phyloP scores from a whole-genome alignment of 345 rosid species.

The Eucalyptus cloeziana region DNA sequence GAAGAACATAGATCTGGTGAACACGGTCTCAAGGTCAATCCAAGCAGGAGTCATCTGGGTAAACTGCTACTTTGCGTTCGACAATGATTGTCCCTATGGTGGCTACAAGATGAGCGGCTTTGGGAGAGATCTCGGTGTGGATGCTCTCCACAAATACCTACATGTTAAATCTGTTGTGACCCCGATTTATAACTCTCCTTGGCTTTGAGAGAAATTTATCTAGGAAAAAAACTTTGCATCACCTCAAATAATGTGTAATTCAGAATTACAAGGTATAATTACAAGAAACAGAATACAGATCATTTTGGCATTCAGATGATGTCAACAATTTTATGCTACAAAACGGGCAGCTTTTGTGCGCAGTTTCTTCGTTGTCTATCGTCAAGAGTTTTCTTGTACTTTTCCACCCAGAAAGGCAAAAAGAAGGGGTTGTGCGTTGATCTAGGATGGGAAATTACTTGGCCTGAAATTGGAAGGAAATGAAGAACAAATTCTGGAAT shows the following conservation, averaged over 20 bases:
- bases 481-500: not conserved
- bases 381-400: not conserved
- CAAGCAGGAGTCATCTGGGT: constrained; percentile 56
- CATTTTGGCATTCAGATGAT: not conserved
- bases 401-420: not conserved
- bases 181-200: constrained; percentile 60
- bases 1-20: constrained; percentile 41
- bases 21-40: constrained; percentile 61
- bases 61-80: constrained; percentile 57
- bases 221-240: not conserved
- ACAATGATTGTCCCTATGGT: constrained; percentile 50
- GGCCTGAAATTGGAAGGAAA: not conserved
- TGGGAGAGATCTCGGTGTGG: constrained; percentile 54
- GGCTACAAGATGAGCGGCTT: constrained; percentile 72
- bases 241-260: not conserved
- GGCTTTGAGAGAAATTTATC: not conserved
- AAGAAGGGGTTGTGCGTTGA: not conserved
- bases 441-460: not conserved
- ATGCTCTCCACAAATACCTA: constrained; percentile 45
- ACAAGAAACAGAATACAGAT: not conserved
- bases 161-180: constrained; percentile 58
- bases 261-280: not conserved
- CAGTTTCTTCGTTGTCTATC: not conserved
- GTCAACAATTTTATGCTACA: not conserved
- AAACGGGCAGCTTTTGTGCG: not conserved